phyloP scores from a whole-genome alignment of 148 eudicot genomes.

The Euryodendron excelsum region DNA sequence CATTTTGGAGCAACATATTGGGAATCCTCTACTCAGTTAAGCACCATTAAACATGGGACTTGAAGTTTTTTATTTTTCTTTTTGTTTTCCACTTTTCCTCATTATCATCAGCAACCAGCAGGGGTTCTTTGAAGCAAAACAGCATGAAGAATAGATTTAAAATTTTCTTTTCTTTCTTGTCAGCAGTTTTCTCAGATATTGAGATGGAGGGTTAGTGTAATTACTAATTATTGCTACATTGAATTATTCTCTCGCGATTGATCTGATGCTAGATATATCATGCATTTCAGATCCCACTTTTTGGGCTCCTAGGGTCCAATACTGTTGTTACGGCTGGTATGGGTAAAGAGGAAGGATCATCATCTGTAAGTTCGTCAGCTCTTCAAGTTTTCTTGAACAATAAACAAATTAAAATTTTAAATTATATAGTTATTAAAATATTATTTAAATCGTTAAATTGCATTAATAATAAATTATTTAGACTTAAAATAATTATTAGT shows the following conservation, averaged over 20 bases:
- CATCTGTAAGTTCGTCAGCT: conserved; percentile 55
- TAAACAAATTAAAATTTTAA: too few species aligned
- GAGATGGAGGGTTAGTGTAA: neutral
- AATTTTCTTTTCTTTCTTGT: neutral
- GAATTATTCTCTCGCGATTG: too few species aligned
- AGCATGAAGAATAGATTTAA: neutral
- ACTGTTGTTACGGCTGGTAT: conserved; percentile 26
- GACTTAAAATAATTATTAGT: too few species aligned
- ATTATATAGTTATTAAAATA: too few species aligned
- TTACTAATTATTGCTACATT: neutral
- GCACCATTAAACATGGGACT: too few species aligned
- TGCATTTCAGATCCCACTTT: neutral
- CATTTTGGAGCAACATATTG: too few species aligned
- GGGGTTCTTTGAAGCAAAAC: neutral
- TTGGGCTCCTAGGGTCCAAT: conserved; percentile 2
- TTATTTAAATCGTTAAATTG: too few species aligned
- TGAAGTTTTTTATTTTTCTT: too few species aligned
- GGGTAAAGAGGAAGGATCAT: conserved; percentile 57
- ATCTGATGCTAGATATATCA: neutral
- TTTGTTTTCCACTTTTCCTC: too few species aligned
- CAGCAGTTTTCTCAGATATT: neutral
- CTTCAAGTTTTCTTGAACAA: too few species aligned
- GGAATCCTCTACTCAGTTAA: too few species aligned
- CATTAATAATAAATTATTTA: too few species aligned
- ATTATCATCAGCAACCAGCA: neutral